A percentile compares a stretch with the other conserved stretches of the same genome.
phyloP scores from a whole-genome alignment of 352 stramenopile genomes.

The Phytopythium sindhum region DNA sequence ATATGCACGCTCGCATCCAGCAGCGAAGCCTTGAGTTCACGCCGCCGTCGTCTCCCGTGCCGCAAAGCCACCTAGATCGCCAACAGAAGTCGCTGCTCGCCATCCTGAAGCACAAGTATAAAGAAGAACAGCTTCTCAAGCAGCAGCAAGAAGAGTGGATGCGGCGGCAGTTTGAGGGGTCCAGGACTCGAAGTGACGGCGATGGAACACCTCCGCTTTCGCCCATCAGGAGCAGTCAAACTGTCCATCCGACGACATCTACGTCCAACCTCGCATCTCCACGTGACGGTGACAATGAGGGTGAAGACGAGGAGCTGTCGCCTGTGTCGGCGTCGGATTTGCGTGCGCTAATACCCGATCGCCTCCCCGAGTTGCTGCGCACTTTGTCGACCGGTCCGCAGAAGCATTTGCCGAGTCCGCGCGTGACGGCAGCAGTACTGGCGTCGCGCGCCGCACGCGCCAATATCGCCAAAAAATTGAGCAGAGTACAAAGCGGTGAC shows the following conservation, averaged over 20 bases:
- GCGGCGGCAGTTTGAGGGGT: slow-evolving; percentile 31
- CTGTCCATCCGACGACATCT: slow-evolving; percentile 8
- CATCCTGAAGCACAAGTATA: slow-evolving; percentile 57
- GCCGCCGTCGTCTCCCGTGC: slow-evolving; percentile 57
- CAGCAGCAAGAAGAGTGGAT: slow-evolving; percentile 78
- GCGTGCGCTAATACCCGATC: slow-evolving; percentile 15
- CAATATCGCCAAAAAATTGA: slow-evolving; percentile 25
- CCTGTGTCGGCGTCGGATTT: background rate
- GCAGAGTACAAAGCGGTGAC: slow-evolving; percentile 11
- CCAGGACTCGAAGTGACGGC: slow-evolving; percentile 3
- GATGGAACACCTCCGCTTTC: slow-evolving; percentile 21
- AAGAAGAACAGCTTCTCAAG: slow-evolving; percentile 66
- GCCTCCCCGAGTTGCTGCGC: slow-evolving; percentile 32
- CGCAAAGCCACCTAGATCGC: slow-evolving; percentile 51
- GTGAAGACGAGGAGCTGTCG: slow-evolving; percentile 17
- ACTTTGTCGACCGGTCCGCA: slow-evolving; percentile 37
- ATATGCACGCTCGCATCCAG: slow-evolving; percentile 8
- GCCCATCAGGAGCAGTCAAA: slow-evolving; percentile 18
- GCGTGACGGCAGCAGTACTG: slow-evolving; percentile 39
- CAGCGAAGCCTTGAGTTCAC: slow-evolving; percentile 32
- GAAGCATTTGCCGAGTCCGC: slow-evolving; percentile 34
- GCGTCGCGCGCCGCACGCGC: slow-evolving; percentile 27
- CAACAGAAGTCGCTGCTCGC: slow-evolving; percentile 59
- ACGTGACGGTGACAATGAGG: slow-evolving; percentile 1
- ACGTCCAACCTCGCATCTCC: slow-evolving; percentile 8